Conservation (phyloP, 2,329 filamentous ascomycete species). For the Cordyceps fumosorosea region DNA sequence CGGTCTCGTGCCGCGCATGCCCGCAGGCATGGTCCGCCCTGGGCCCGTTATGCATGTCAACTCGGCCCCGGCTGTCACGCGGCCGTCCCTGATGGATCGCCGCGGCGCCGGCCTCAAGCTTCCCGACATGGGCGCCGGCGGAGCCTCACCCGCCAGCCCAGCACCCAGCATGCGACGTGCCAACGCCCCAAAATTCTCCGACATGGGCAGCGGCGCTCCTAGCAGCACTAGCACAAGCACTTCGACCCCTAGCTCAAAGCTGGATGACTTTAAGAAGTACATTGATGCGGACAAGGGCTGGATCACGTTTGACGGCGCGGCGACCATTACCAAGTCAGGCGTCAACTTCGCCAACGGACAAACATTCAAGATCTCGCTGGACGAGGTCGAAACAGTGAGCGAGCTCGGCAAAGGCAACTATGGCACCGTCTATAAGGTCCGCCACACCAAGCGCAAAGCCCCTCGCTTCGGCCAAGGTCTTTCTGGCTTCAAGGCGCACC, state of each 20-base stretch:
- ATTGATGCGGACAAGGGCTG: slow-evolving; percentile 89
- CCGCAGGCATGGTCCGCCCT: slow-evolving; percentile 36
- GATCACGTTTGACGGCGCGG: slow-evolving; percentile 88
- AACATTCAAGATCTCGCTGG: slow-evolving; percentile 87
- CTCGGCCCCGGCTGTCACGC: slow-evolving; percentile 47
- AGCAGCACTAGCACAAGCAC: slow-evolving; percentile 15
- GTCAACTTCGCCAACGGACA: slow-evolving; percentile 89
- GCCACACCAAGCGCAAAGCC: slow-evolving; percentile 62
- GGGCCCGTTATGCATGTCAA: slow-evolving; percentile 42
- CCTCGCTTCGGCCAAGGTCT: slow-evolving; percentile 55
- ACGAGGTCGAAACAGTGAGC: slow-evolving; percentile 88
- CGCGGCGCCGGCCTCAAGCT: slow-evolving; percentile 53
- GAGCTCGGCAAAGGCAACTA: slow-evolving; percentile 98
- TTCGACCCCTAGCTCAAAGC: slow-evolving; percentile 37
- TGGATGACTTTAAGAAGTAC: slow-evolving; percentile 64
- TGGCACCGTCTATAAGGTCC: slow-evolving; percentile 94
- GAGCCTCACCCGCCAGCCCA: slow-evolving; percentile 22
- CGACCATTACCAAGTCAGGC: slow-evolving; percentile 78
- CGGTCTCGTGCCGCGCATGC: slow-evolving; percentile 36
- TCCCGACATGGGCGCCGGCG: slow-evolving; percentile 38
- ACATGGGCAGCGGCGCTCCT: slow-evolving; percentile 27
- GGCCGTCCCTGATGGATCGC: slow-evolving; percentile 60
- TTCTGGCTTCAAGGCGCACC: slow-evolving; percentile 38
- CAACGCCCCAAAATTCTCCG: slow-evolving; percentile 38
- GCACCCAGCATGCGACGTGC: slow-evolving; percentile 22